A percentile compares a stretch with the other conserved stretches of the same genome.
Conservation (phyloP, 495 filamentous ascomycete species). For the Lasiosphaeria miniovina region DNA sequence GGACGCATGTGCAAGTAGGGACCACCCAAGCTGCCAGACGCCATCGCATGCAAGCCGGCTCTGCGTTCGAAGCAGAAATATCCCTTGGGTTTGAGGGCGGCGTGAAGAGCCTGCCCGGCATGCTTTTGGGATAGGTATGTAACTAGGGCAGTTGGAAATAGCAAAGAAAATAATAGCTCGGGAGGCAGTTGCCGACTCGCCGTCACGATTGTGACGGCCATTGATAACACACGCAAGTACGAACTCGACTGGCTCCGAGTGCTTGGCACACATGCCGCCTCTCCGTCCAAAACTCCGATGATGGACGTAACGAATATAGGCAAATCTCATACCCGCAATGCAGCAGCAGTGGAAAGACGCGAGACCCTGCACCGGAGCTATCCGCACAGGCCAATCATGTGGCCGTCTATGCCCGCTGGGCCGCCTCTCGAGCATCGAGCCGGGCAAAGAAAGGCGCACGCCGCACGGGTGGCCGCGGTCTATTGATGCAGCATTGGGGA, state of each 20-base stretch:
- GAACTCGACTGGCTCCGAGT: neutral
- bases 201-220: neutral
- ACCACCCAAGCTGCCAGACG: neutral
- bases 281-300: slow-evolving; percentile 10
- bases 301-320: slow-evolving; percentile 23
- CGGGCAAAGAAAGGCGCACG: neutral
- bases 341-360: neutral
- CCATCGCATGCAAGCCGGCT: neutral
- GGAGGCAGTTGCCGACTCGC: neutral
- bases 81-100: slow-evolving; percentile 15
- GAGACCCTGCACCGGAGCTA: neutral
- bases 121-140: neutral
- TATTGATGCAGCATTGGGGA: slow-evolving; percentile 12
- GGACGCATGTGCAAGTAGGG: slow-evolving; percentile 1
- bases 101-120: neutral
- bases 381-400: slow-evolving; percentile 12
- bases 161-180: neutral
- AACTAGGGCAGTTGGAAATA: neutral
- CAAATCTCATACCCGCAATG: slow-evolving; percentile 15
- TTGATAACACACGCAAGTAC: neutral
- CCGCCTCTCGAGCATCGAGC: neutral
- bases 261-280: slow-evolving; percentile 9
- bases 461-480: slow-evolving; percentile 10
- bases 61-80: neutral
- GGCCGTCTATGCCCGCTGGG: neutral